These are phyloP conservation scores for Mucor piriformis DNA, from an alignment of 371 early-diverging fungal species.

Conservation along the genomic window DNA sequence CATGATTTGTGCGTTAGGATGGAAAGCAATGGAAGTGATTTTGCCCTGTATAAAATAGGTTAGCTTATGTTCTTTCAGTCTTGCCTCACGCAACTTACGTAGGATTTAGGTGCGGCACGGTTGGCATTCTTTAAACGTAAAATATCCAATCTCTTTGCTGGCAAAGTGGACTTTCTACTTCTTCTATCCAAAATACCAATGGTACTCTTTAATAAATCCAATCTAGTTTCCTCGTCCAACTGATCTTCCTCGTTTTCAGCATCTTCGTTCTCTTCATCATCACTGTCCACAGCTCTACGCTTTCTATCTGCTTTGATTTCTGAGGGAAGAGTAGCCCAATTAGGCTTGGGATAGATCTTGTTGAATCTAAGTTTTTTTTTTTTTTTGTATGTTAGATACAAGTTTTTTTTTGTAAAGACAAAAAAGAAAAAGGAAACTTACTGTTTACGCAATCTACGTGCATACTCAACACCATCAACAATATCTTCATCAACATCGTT, in stretches of 20 bases:
- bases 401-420: too few species aligned
- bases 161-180: conserved; percentile 31
- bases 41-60: conserved; percentile 26
- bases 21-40: conserved; percentile 81
- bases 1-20: conserved; percentile 87
- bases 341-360: conserved; percentile 86
- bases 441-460: conserved; percentile 81
- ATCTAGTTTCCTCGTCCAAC: conserved; percentile 45
- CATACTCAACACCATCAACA: conserved; percentile 79
- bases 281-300: conserved; percentile 31
- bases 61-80: too few species aligned
- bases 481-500: conserved; percentile 71
- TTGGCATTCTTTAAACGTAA: conserved; percentile 79
- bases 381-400: too few species aligned
- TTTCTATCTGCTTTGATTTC: conserved; percentile 35
- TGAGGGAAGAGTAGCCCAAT: conserved; percentile 76
- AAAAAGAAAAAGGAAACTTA: conserved; percentile 34
- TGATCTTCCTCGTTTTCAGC: conserved; percentile 33
- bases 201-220: conserved; percentile 54
- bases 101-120: conserved; percentile 28
- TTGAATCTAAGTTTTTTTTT: conserved; percentile 52
- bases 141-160: conserved; percentile 63
- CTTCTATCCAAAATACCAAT: conserved; percentile 57
- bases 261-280: conserved; percentile 51
- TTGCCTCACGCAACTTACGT: too few species aligned